phyloP scores from a whole-genome alignment of 2,329 filamentous ascomycete genomes.

The Calonectria crousiana region DNA sequence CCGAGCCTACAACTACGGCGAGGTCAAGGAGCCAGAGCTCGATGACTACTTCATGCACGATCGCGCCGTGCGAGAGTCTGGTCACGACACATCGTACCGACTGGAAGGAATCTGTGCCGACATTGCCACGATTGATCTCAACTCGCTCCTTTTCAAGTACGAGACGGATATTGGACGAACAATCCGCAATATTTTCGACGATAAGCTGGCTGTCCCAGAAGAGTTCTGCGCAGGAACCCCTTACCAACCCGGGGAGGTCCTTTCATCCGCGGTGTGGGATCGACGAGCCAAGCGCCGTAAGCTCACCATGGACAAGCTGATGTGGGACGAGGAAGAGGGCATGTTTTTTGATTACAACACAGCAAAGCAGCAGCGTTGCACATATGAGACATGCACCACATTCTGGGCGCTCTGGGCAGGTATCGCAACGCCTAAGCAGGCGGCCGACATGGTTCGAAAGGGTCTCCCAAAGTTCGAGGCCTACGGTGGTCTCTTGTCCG shows the following conservation, averaged over 20 bases:
- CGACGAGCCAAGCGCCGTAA: slow-evolving; percentile 87
- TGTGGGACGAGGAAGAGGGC: slow-evolving; percentile 91
- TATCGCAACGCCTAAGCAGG: slow-evolving; percentile 86
- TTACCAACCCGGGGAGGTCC: slow-evolving; percentile 75
- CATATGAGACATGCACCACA: slow-evolving; percentile 92
- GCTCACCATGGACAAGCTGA: slow-evolving; percentile 88
- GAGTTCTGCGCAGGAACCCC: slow-evolving; percentile 80
- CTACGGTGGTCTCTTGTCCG: slow-evolving; percentile 87
- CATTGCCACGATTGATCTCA: slow-evolving; percentile 93
- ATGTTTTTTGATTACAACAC: slow-evolving; percentile 99
- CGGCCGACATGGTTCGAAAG: slow-evolving; percentile 82
- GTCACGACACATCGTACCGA: slow-evolving; percentile 96
- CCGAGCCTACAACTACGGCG: slow-evolving; percentile 83
- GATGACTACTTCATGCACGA: slow-evolving; percentile 98
- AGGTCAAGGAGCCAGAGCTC: slow-evolving; percentile 85
- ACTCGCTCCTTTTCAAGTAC: slow-evolving; percentile 96
- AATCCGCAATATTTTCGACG: slow-evolving; percentile 86
- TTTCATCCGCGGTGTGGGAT: slow-evolving; percentile 91
- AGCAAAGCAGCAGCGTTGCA: slow-evolving; percentile 80
- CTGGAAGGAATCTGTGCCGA: slow-evolving; percentile 89
- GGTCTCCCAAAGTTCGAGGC: slow-evolving; percentile 90
- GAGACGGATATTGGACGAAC: slow-evolving; percentile 91
- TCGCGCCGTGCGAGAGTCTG: slow-evolving; percentile 93
- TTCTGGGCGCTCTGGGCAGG: slow-evolving; percentile 99
- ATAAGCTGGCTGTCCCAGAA: slow-evolving; percentile 82